Evolutionary conservation across 495 filamentous ascomycete genomes (phyloP), one percentile per base, ranked within the genome.

Genomic region (Aspergillus wentii): DNA sequence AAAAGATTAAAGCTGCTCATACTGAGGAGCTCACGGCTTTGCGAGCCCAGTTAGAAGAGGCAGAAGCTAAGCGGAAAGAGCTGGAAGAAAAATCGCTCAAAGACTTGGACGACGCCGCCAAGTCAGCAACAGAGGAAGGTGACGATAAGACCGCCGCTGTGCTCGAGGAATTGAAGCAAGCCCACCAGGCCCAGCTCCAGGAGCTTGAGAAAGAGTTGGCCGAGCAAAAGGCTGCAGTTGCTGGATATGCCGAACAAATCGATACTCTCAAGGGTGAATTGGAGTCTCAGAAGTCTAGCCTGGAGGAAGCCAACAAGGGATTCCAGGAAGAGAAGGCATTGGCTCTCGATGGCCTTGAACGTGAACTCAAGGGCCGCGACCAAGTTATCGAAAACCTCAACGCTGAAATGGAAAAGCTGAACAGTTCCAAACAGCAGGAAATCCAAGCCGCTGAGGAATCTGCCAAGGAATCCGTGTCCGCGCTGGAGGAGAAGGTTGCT

Each of bases 331-430:
- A 72, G 16, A 68, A 72, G 26, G 60, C 58, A 2, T 20, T 52
- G 30, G 54, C 60, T 17, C 44, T 74, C 19, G 62, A 72, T 3
- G 43, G 44, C 14, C 48, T 71, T 14, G 41, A 54, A 8, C 54
- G 54, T 6, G 68, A 71, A 33, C 46, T 71, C 20, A 61, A 65
- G 32, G 67, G 67, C 5, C 58, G 62, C 5, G 58, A 62, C 23
- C 60, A 65, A 17, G 68, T 70, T 3, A 53, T 75, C 23, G 63
- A 66, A 13, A 61, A 64, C 23, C 56, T 75, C 19, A 59, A 71
- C 14, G 49, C 42, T 3, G 69, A 74, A 36, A 56, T 71, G 27
- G 51, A 65, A 21, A 65, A 62, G 31, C 36, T 72, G 11, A 52
- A 46, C 16, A 39, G 57, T 17, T 47, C 62, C 22, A 73, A 71